These are phyloP conservation scores for Chaetomium strumarium DNA, from an alignment of 2,329 filamentous ascomycete species.

Conservation along the genomic window DNA sequence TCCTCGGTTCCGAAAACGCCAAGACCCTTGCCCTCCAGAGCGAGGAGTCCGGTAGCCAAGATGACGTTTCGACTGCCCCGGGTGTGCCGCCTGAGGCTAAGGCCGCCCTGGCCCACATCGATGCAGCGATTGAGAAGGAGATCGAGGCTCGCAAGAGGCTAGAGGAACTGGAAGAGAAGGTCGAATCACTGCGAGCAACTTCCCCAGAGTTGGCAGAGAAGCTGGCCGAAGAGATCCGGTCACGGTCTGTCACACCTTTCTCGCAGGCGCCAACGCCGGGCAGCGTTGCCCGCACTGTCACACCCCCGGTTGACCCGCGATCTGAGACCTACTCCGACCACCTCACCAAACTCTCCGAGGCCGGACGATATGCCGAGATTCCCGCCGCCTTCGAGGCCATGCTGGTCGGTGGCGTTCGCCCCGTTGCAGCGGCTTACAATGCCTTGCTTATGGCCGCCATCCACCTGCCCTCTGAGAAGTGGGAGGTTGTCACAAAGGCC, in stretches of 20 bases:
- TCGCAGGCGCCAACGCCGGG: slow-evolving; percentile 39
- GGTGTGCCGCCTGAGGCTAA: slow-evolving; percentile 30
- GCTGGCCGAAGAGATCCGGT: slow-evolving; percentile 35
- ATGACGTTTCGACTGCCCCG: slow-evolving; percentile 13
- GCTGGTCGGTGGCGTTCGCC: slow-evolving; percentile 74
- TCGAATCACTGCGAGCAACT: slow-evolving; percentile 36
- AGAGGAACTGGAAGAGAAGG: slow-evolving; percentile 41
- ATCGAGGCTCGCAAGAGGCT: slow-evolving; percentile 51
- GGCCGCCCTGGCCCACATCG: slow-evolving; percentile 63
- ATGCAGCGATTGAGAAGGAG: slow-evolving; percentile 77
- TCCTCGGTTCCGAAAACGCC: slow-evolving; percentile 38
- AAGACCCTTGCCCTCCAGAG: slow-evolving; percentile 33
- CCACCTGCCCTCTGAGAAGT: slow-evolving; percentile 69
- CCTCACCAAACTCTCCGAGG: slow-evolving; percentile 65
- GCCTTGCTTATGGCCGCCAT: slow-evolving; percentile 81
- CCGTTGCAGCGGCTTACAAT: slow-evolving; percentile 85
- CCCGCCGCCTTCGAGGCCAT: slow-evolving; percentile 87
- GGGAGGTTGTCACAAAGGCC: slow-evolving; percentile 82
- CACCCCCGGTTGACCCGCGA: slow-evolving; percentile 58
- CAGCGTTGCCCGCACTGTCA: slow-evolving; percentile 49
- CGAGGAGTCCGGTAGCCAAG: slow-evolving; percentile 24
- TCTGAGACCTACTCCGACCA: slow-evolving; percentile 70
- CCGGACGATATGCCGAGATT: slow-evolving; percentile 76
- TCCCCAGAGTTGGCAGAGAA: slow-evolving; percentile 26
- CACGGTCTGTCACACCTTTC: slow-evolving; percentile 38